Conservation (phyloP, 2,329 filamentous ascomycete species). For the Monosporascus sp. region DNA sequence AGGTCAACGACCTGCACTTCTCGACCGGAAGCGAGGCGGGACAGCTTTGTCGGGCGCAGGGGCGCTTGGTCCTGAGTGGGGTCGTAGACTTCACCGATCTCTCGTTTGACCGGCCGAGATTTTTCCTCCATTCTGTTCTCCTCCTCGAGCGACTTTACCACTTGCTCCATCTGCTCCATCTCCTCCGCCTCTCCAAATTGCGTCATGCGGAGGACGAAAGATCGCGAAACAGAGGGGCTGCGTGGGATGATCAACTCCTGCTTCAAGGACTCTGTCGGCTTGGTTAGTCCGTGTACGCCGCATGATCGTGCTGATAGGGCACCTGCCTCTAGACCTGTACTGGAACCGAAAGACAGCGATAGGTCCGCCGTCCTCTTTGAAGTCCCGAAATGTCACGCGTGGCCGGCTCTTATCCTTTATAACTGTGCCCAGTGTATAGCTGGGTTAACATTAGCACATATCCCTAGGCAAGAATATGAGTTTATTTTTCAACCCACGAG, state of each 20-base stretch:
- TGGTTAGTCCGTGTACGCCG: background rate
- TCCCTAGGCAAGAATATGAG: background rate
- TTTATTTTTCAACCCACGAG: conserved; percentile 13
- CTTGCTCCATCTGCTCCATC: background rate
- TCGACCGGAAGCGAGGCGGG: background rate
- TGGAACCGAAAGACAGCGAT: conserved; percentile 26
- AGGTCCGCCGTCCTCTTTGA: conserved; percentile 10
- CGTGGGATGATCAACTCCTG: conserved; percentile 25
- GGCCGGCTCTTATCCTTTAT: background rate
- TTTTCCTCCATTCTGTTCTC: conserved; percentile 10
- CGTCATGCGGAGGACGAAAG: conserved; percentile 12
- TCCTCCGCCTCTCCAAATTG: conserved; percentile 18
- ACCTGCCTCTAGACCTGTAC: conserved; percentile 28
- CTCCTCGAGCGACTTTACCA: conserved; percentile 3
- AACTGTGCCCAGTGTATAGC: conserved; percentile 2
- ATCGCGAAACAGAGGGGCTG: conserved; percentile 10
- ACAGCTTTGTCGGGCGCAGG: conserved; percentile 6
- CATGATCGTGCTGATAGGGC: background rate
- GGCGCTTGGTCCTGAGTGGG: conserved; percentile 12
- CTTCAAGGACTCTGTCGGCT: conserved; percentile 23
- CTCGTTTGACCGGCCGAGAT: conserved; percentile 16
- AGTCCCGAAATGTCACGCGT: background rate
- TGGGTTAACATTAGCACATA: background rate
- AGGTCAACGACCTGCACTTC: conserved; percentile 16
- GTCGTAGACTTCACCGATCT: conserved; percentile 16